Conservation (phyloP, 2,329 filamentous ascomycete species). For the Trichoderma koningiopsis region DNA sequence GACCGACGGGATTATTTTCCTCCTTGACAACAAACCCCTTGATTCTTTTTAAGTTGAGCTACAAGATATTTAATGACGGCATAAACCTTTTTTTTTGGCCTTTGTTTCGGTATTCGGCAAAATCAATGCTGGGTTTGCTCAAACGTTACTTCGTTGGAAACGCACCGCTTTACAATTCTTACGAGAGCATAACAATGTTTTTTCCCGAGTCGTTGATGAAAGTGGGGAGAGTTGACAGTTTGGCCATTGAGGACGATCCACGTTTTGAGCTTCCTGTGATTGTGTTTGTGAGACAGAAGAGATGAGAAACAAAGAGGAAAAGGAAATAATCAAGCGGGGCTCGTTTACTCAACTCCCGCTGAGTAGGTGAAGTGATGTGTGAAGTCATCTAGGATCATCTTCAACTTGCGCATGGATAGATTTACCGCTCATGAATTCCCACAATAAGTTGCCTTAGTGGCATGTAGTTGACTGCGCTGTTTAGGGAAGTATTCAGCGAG, state of each 20-base stretch:
- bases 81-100: not conserved
- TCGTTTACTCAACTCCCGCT: not conserved
- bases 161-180: not conserved
- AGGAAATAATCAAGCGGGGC: not conserved
- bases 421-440: too few relatives aligned
- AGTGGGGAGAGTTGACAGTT: constrained; percentile 3
- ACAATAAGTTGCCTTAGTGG: too few relatives aligned
- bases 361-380: not conserved
- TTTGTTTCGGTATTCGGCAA: not conserved
- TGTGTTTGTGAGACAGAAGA: not conserved
- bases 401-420: not conserved
- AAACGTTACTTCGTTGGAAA: not conserved
- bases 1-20: not conserved
- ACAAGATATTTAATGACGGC: not conserved
- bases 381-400: not conserved
- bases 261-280: not conserved
- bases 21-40: not conserved
- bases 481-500: not conserved
- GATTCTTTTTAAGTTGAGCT: not conserved
- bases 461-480: too few relatives aligned
- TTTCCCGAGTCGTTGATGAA: not conserved
- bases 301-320: not conserved
- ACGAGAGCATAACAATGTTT: not conserved
- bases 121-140: not conserved
- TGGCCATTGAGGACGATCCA: constrained; percentile 2